A percentile compares a stretch with the other conserved stretches of the same genome.
phyloP scores from a whole-genome alignment of 306 rosid genomes.

The Vigna radiata region DNA sequence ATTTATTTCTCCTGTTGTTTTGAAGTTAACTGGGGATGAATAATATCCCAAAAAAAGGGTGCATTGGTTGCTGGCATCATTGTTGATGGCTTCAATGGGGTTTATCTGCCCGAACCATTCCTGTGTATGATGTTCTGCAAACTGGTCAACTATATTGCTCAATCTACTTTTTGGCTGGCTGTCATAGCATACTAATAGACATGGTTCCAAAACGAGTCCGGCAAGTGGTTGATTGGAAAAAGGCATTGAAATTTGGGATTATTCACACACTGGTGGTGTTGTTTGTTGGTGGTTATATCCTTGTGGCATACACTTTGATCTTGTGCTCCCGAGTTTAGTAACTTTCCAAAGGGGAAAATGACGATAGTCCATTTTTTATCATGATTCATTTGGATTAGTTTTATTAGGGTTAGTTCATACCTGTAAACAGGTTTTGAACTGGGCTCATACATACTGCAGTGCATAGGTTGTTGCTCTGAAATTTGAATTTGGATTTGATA shows the following conservation, averaged over 20 bases:
- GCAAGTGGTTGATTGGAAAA: slow-evolving; percentile 32
- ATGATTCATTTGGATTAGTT: slow-evolving; percentile 35
- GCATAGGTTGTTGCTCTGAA: slow-evolving; percentile 34
- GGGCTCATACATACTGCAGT: slow-evolving; percentile 19
- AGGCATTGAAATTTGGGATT: slow-evolving; percentile 34
- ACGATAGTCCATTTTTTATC: slow-evolving; percentile 28
- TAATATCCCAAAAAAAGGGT: slow-evolving; percentile 19
- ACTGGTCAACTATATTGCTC: slow-evolving; percentile 26
- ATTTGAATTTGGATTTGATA: slow-evolving; percentile 44
- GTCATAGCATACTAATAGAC: slow-evolving; percentile 32
- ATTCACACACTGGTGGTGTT: slow-evolving; percentile 1
- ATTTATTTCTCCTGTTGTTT: slow-evolving; percentile 26
- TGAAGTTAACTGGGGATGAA: slow-evolving; percentile 39
- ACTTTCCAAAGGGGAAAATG: slow-evolving; percentile 39
- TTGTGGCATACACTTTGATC: slow-evolving; percentile 27
- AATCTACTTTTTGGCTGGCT: slow-evolving; percentile 35
- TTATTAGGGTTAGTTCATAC: slow-evolving; percentile 44
- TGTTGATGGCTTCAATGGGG: slow-evolving; percentile 35
- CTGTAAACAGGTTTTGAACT: slow-evolving; percentile 29
- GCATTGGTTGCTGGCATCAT: slow-evolving; percentile 24
- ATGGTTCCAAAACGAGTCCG: slow-evolving; percentile 27
- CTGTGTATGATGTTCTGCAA: slow-evolving; percentile 37
- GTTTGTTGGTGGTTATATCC: slow-evolving; percentile 40
- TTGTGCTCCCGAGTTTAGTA: slow-evolving; percentile 28
- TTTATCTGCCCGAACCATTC: slow-evolving; percentile 40